Evolutionary conservation across 2,329 filamentous ascomycete species (phyloP).

Genomic region (Aspergillus ruber): DNA sequence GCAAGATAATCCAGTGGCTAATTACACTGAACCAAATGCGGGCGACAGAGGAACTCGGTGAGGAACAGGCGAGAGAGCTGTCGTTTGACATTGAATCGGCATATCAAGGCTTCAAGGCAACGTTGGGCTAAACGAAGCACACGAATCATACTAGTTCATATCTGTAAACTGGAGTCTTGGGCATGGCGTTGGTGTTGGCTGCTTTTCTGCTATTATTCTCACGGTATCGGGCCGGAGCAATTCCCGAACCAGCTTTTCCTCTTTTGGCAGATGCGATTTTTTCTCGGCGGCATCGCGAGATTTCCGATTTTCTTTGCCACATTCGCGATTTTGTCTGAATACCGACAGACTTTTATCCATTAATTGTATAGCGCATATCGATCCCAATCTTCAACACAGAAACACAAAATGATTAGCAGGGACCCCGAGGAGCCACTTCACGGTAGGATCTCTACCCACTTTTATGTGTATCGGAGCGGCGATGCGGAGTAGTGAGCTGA

Average conservation of each 20-base stretch:
- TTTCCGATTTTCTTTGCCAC: slow-evolving; percentile 13
- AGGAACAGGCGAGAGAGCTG: slow-evolving; percentile 81
- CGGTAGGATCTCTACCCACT: slow-evolving; percentile 20
- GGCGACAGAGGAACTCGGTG: slow-evolving; percentile 80
- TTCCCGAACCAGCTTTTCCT: slow-evolving; percentile 23
- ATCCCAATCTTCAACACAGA: slow-evolving; percentile 1
- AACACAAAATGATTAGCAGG: slow-evolving; percentile 27
- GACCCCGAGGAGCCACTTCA: slow-evolving; percentile 33
- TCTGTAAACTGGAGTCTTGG: not conserved
- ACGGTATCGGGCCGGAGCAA: slow-evolving; percentile 10
- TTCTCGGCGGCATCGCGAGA: slow-evolving; percentile 14
- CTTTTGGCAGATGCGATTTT: slow-evolving; percentile 24
- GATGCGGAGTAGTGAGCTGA: slow-evolving; percentile 22
- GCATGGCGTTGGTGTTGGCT: slow-evolving; percentile 12
- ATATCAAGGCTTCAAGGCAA: slow-evolving; percentile 87
- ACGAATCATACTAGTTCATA: not conserved
- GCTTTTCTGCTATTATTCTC: not conserved
- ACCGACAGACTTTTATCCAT: slow-evolving; percentile 1
- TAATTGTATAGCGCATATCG: not conserved
- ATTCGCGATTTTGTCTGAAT: not conserved
- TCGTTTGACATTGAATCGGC: slow-evolving; percentile 91
- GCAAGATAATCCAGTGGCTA: slow-evolving; percentile 97
- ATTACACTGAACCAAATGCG: slow-evolving; percentile 98
- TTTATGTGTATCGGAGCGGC: slow-evolving; percentile 9
- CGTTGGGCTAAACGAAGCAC: slow-evolving; percentile 48